Conservation (phyloP, 129 eudicot species). For the Solidago caesia region DNA sequence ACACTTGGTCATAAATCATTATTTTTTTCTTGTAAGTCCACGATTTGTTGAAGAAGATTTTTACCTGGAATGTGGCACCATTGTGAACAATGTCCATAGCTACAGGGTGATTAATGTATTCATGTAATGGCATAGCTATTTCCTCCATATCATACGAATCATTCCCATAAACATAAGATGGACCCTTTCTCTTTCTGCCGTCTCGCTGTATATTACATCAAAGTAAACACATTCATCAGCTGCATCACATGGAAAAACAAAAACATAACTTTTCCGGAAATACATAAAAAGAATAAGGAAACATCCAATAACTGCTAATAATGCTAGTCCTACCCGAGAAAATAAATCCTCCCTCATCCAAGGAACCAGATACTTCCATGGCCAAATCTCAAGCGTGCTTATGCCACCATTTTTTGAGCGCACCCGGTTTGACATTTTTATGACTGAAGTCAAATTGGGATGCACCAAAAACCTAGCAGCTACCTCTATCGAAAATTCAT, state of each 20-base stretch:
- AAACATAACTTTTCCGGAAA: not conserved
- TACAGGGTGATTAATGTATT: slow-evolving; percentile 69
- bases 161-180: slow-evolving; percentile 33
- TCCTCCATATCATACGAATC: slow-evolving; percentile 82
- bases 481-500: slow-evolving; percentile 90
- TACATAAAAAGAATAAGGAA: not conserved
- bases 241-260: not conserved
- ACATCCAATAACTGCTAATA: not conserved
- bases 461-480: slow-evolving; percentile 93
- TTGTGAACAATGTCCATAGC: slow-evolving; percentile 86
- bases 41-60: slow-evolving; percentile 10
- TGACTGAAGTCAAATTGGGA: slow-evolving; percentile 77
- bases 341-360: slow-evolving; percentile 99
- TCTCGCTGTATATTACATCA: slow-evolving; percentile 64
- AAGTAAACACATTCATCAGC: slow-evolving; percentile 28
- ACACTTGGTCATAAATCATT: slow-evolving; percentile 18
- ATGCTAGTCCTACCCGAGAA: slow-evolving; percentile 61
- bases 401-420: slow-evolving; percentile 57
- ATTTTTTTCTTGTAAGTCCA: not conserved
- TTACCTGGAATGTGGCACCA: slow-evolving; percentile 99
- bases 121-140: slow-evolving; percentile 80
- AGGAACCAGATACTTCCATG: slow-evolving; percentile 98
- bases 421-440: slow-evolving; percentile 51
- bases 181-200: slow-evolving; percentile 45
- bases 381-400: slow-evolving; percentile 96